Evolutionary conservation across 78 protist genomes (phyloP).

Genomic region (Guillardia theta): DNA sequence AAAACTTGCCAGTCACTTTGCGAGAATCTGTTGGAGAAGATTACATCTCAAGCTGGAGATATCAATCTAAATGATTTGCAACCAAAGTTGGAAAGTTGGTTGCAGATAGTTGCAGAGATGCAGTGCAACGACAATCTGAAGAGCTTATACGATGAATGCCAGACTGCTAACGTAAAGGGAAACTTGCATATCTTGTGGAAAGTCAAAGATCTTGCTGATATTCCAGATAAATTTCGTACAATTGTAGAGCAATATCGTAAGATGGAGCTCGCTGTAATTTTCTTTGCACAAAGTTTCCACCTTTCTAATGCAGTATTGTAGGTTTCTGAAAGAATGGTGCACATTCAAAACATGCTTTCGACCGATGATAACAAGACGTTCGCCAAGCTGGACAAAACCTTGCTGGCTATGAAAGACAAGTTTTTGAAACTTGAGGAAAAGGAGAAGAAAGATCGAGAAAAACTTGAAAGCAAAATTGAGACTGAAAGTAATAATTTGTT

Average conservation of each 20-base stretch:
- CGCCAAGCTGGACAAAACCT: not conserved
- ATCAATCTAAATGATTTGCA: not conserved
- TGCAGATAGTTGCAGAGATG: too few relatives aligned
- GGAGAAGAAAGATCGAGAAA: constrained; percentile 19
- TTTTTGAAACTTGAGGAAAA: not conserved
- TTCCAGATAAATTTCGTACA: not conserved
- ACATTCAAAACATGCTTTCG: not conserved
- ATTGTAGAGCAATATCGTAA: not conserved
- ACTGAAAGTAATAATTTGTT: not conserved
- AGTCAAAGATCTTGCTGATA: not conserved
- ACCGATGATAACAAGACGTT: not conserved
- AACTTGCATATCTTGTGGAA: too few relatives aligned
- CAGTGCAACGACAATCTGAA: not conserved
- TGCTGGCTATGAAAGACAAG: not conserved
- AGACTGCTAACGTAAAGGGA: not conserved
- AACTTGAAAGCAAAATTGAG: not conserved
- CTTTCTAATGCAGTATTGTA: not conserved
- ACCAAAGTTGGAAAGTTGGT: not conserved
- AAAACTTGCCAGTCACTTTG: not conserved
- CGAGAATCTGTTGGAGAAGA: not conserved
- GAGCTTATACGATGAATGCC: not conserved
- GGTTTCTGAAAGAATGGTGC: not conserved
- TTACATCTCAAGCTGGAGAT: not conserved
- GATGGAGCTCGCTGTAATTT: not conserved
- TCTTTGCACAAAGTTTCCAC: not conserved